Conservation (phyloP, 73 alveolate genomes). For the Uronychia setigera region DNA sequence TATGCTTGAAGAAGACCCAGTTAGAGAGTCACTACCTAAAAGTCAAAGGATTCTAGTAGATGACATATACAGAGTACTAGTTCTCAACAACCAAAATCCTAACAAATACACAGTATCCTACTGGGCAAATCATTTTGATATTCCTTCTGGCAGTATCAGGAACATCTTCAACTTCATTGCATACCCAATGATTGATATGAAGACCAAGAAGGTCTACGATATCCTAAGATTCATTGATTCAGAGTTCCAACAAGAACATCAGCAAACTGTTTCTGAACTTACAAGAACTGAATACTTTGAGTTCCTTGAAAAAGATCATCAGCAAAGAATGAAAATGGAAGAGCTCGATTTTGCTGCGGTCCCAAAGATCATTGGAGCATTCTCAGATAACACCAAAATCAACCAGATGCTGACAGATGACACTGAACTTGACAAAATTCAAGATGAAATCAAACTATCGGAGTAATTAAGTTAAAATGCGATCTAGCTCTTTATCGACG, state of each 20-base stretch:
- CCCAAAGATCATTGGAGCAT: not conserved
- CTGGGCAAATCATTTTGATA: slow-evolving; percentile 78
- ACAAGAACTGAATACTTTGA: slow-evolving; percentile 36
- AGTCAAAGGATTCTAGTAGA: slow-evolving; percentile 77
- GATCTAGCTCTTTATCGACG: slow-evolving; percentile 1
- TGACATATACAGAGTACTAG: slow-evolving; percentile 73
- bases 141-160: slow-evolving; percentile 76
- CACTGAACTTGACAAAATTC: not conserved
- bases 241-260: slow-evolving; percentile 23
- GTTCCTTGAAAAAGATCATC: slow-evolving; percentile 49
- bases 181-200: slow-evolving; percentile 71
- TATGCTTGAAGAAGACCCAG: slow-evolving; percentile 24
- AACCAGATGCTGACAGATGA: not conserved
- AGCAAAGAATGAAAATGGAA: slow-evolving; percentile 35
- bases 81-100: slow-evolving; percentile 80
- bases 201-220: slow-evolving; percentile 37
- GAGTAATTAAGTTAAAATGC: not conserved
- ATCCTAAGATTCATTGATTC: slow-evolving; percentile 48
- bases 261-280: slow-evolving; percentile 12
- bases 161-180: slow-evolving; percentile 81
- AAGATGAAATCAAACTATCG: not conserved
- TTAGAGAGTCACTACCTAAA: slow-evolving; percentile 52
- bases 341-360: slow-evolving; percentile 28
- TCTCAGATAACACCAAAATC: not conserved
- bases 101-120: slow-evolving; percentile 71